phyloP scores from a whole-genome alignment of 257 asterid genomes.

The Eustoma russellianum region DNA sequence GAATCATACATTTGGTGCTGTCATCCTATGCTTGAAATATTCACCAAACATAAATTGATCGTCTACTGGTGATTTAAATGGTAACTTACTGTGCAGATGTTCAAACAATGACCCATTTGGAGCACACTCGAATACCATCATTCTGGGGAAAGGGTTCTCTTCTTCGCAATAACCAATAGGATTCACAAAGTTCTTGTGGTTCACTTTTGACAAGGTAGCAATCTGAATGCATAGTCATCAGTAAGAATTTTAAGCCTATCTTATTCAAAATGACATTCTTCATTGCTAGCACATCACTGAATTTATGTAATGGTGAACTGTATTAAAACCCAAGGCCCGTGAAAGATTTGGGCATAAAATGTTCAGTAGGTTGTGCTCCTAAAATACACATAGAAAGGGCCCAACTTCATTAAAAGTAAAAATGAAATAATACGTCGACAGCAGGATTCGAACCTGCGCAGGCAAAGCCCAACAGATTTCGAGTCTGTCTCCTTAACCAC shows the following conservation, averaged over 20 bases:
- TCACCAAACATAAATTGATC: not conserved
- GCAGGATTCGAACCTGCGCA: conserved; percentile 65
- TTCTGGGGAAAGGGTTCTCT: conserved; percentile 59
- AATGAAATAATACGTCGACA: conserved; percentile 23
- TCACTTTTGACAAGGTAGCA: conserved; percentile 40
- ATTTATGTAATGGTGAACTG: no score
- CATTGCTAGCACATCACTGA: no score
- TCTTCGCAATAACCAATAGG: conserved; percentile 78
- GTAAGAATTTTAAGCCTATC: no score
- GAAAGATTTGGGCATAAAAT: no score
- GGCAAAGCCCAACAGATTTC: conserved; percentile 62
- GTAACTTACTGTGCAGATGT: conserved; percentile 71
- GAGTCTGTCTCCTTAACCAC: conserved; percentile 64
- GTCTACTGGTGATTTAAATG: no score
- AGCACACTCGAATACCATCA: conserved; percentile 90
- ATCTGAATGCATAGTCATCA: conserved; percentile 12
- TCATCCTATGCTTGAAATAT: no score
- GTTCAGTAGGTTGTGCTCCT: no score
- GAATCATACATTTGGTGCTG: no score
- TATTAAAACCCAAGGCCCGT: no score
- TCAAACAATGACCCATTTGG: conserved; percentile 87
- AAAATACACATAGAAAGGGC: no score
- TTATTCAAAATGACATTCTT: no score
- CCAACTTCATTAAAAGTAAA: no score
- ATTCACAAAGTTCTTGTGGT: conserved; percentile 75